Percentiles rank a stretch among this genome's conserved stretches.
Evolutionary conservation across 2,329 filamentous ascomycete genomes (phyloP).

Genomic region (Fusarium stilboides): DNA sequence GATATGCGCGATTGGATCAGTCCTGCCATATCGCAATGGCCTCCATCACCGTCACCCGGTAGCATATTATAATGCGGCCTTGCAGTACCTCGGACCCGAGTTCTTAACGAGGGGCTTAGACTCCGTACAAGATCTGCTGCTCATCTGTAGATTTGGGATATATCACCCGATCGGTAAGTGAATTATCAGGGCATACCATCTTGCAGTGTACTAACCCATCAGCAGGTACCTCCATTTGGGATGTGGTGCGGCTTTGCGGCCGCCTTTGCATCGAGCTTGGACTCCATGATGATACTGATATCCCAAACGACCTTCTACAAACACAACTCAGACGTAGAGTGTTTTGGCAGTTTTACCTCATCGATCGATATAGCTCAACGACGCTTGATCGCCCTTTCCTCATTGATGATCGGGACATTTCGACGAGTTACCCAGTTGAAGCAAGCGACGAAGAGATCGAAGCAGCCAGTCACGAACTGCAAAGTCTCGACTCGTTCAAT

Average conservation of each 20-base stretch:
- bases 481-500: not conserved
- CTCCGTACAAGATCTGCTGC: constrained; percentile 36
- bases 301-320: constrained; percentile 13
- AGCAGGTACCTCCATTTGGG: constrained; percentile 41
- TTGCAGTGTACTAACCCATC: not conserved
- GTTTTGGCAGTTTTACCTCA: constrained; percentile 46
- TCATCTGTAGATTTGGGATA: constrained; percentile 43
- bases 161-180: constrained; percentile 40
- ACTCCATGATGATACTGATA: constrained; percentile 6
- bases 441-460: constrained; percentile 36
- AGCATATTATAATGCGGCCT: constrained; percentile 36
- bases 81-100: constrained; percentile 5
- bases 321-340: constrained; percentile 32
- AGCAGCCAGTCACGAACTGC: not conserved
- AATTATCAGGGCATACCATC: accelerated
- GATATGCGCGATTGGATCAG: constrained; percentile 32
- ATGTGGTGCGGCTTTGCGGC: constrained; percentile 32
- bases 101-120: constrained; percentile 28
- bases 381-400: constrained; percentile 32
- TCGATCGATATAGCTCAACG: constrained; percentile 41
- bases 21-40: constrained; percentile 26
- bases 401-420: constrained; percentile 39
- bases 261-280: constrained; percentile 42
- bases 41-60: constrained; percentile 24
- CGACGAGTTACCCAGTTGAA: constrained; percentile 30